Conservation (phyloP, 2,329 filamentous ascomycete genomes). For the Botrytis fragariae region DNA sequence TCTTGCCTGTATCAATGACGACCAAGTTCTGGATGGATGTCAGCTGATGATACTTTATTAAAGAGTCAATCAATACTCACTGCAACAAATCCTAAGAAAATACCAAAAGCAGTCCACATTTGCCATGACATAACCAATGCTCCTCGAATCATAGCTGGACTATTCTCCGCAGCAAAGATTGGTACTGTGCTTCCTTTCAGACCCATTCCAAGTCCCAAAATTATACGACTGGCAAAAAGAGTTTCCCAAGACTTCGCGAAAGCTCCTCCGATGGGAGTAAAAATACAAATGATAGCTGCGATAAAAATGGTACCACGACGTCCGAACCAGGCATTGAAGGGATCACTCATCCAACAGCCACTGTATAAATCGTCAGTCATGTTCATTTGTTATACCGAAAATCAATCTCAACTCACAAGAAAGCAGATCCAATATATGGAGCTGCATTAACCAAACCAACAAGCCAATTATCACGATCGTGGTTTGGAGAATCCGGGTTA, state of each 20-base stretch:
- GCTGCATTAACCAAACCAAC: constrained; percentile 58
- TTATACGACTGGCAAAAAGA: constrained; percentile 51
- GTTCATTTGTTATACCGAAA: constrained; percentile 17
- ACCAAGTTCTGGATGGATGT: constrained; percentile 42
- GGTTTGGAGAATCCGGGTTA: constrained; percentile 6
- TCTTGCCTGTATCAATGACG: constrained; percentile 49
- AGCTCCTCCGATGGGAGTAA: constrained; percentile 57
- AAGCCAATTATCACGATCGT: constrained; percentile 44
- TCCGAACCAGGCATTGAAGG: constrained; percentile 60
- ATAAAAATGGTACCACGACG: constrained; percentile 72
- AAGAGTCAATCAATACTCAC: neutral
- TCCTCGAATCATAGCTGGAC: constrained; percentile 51
- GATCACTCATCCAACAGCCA: constrained; percentile 67
- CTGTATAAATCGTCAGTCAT: constrained; percentile 44
- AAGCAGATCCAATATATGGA: constrained; percentile 50
- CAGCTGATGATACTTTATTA: neutral
- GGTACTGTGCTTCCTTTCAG: constrained; percentile 50
- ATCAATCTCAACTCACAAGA: constrained; percentile 33
- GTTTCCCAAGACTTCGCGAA: constrained; percentile 57
- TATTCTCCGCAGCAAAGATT: constrained; percentile 53
- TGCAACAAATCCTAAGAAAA: constrained; percentile 47
- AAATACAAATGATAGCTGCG: constrained; percentile 58
- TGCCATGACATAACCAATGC: constrained; percentile 84
- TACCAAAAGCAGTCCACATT: constrained; percentile 63
- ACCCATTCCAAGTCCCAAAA: constrained; percentile 62